Conservation (phyloP, 2,329 filamentous ascomycete species). For the Xylariaceae sp. region DNA sequence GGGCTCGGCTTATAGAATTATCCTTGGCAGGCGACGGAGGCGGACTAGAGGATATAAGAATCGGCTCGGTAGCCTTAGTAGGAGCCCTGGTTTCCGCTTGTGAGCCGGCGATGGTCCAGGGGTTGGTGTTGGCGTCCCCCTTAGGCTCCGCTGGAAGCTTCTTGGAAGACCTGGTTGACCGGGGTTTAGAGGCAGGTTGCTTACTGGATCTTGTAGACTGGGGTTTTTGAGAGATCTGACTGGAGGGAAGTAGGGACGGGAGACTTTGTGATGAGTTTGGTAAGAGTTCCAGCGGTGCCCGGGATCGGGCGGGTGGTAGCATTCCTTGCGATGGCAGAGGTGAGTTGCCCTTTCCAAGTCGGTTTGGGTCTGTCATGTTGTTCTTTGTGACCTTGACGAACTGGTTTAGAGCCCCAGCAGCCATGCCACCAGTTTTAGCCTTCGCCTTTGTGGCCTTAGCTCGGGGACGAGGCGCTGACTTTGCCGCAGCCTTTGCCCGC, state of each 20-base stretch:
- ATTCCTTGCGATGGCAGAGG: background rate
- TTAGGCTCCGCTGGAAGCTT: slow-evolving; percentile 22
- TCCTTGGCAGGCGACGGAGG: slow-evolving; percentile 31
- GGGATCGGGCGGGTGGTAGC: slow-evolving; percentile 1
- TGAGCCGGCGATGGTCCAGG: slow-evolving; percentile 44
- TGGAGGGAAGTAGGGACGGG: slow-evolving; percentile 6
- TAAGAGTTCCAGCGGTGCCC: slow-evolving; percentile 2
- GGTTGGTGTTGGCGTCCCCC: slow-evolving; percentile 29
- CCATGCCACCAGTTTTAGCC: slow-evolving; percentile 22
- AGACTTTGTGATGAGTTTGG: slow-evolving; percentile 16
- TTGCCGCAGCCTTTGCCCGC: slow-evolving; percentile 31
- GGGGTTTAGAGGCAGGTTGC: slow-evolving; percentile 26
- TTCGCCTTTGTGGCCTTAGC: slow-evolving; percentile 23
- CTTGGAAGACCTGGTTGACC: slow-evolving; percentile 16
- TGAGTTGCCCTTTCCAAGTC: slow-evolving; percentile 2
- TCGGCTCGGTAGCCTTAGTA: slow-evolving; percentile 34
- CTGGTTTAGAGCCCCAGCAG: slow-evolving; percentile 37
- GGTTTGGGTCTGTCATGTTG: slow-evolving; percentile 7
- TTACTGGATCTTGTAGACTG: slow-evolving; percentile 29
- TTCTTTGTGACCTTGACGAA: slow-evolving; percentile 43
- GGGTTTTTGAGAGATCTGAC: slow-evolving; percentile 14
- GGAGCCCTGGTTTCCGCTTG: slow-evolving; percentile 39
- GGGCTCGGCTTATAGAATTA: slow-evolving; percentile 11
- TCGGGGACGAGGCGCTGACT: slow-evolving; percentile 24
- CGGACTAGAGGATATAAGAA: slow-evolving; percentile 47